Base-by-base conservation (phyloP, 345 rosid genomes). In the Turritis glabra region DNA sequence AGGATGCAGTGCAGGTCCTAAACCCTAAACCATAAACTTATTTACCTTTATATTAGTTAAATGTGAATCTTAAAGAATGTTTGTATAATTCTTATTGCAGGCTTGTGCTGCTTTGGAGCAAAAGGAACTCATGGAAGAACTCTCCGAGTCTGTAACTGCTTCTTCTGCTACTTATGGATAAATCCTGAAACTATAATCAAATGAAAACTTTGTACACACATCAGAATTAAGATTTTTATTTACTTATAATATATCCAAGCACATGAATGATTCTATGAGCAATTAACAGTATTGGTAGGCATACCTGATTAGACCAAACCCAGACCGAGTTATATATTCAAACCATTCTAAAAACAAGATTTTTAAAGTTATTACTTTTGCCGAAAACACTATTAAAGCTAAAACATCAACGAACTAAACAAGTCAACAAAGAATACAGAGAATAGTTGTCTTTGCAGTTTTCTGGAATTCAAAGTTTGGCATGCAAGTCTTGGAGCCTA, bases 61-160 rank as follows among this genome's bases (percentile, higher is more conserved):
- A 40, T 52, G 44, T 41, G 54, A 30, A 15, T 50, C 41, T 38
- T 22, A 40, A 22, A 38, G 32, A 67, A 33, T 35, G 19, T 23
- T 23, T 19, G 9, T 22, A 35, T 44, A 14, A 10, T 50, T 67
- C 48, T 77, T 29, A 67, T 51, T 81, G 79, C 83, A 95, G 99
- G 82, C 96, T 71, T 95, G 97, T 85, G 51, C 81, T 67, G 69
- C 92, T 11, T 69, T 80, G 89, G 97, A 95, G 80, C 97, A 95
- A 83, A 82, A 84, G 88, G 97, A 91, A 70, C 87, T 88, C 26
- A 79, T 91, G 71, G 92, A 95, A 81, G 97, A 90, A 79, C 90
- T 95, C 48, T 96, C 96, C 0, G 86, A 82, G 63, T 95, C 97
- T 33, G 90, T 84, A 22, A 64, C 83, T 27, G 77, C 86, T 29